A percentile compares a stretch with the other conserved stretches of the same genome.
These are phyloP conservation scores for Dictyostelium firmibasis DNA, from an alignment of 78 protist species.

Conservation along the genomic window DNA sequence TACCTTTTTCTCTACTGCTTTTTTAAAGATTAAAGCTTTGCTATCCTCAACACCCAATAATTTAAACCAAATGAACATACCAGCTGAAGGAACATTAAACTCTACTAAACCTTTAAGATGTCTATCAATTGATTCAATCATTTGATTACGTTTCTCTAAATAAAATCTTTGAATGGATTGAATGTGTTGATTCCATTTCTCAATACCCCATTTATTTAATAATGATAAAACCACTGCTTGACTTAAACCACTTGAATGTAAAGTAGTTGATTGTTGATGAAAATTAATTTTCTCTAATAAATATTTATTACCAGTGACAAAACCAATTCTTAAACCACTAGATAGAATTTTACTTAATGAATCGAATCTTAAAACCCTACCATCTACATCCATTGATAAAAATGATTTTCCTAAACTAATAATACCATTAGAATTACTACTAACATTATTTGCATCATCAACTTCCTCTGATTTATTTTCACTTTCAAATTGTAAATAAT, in stretches of 20 bases:
- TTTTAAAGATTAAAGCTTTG: conserved; percentile 51
- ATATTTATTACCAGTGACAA: conserved; percentile 77
- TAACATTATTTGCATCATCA: neutral
- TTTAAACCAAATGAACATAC: conserved; percentile 92
- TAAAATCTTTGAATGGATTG: conserved; percentile 54
- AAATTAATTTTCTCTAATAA: conserved; percentile 78
- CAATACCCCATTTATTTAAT: conserved; percentile 48
- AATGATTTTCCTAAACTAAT: neutral
- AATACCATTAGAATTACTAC: neutral
- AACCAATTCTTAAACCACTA: conserved; percentile 92
- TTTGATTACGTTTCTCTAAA: conserved; percentile 29
- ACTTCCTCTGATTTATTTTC: no score
- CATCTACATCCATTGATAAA: conserved; percentile 88
- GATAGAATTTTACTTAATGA: conserved; percentile 89
- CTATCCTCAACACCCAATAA: conserved; percentile 77
- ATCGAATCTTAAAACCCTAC: conserved; percentile 93
- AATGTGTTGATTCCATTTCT: conserved; percentile 70
- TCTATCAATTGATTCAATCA: neutral
- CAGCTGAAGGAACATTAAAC: conserved; percentile 82
- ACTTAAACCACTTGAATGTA: conserved; percentile 79
- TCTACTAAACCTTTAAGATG: conserved; percentile 84
- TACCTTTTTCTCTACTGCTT: conserved; percentile 84
- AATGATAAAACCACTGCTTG: conserved; percentile 31
- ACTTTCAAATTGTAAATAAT: conserved; percentile 76
- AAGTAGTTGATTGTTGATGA: conserved; percentile 67